Evolutionary conservation across 345 rosid species (phyloP).

Genomic region (Iberis pinnata): DNA sequence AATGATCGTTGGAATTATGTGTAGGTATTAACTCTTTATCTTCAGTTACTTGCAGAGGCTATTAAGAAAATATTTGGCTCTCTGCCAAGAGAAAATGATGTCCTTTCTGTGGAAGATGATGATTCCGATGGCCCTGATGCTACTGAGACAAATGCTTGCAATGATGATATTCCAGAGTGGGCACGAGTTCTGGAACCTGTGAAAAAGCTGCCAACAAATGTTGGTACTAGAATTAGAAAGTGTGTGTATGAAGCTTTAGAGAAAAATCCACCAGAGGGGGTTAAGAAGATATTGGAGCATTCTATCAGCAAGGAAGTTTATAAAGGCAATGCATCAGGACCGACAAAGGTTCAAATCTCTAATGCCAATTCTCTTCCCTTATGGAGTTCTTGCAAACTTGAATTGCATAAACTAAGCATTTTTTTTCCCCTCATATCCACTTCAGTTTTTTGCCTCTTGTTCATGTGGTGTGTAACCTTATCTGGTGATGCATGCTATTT

Average conservation of each 20-base stretch:
- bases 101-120: slow-evolving; percentile 62
- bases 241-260: slow-evolving; percentile 79
- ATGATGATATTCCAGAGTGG: slow-evolving; percentile 76
- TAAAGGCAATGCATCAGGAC: slow-evolving; percentile 99
- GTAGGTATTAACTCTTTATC: slow-evolving; percentile 29
- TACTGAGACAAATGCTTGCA: slow-evolving; percentile 44
- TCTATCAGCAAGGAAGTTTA: slow-evolving; percentile 94
- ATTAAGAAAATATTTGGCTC: slow-evolving; percentile 61
- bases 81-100: slow-evolving; percentile 45
- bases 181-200: slow-evolving; percentile 76
- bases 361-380: slow-evolving; percentile 23
- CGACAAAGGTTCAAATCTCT: slow-evolving; percentile 66
- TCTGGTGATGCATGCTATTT: slow-evolving; percentile 13
- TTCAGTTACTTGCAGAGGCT: slow-evolving; percentile 98
- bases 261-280: slow-evolving; percentile 93
- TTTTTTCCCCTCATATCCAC: not conserved
- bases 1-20: not conserved
- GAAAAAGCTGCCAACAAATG: slow-evolving; percentile 93
- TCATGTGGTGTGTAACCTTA: slow-evolving; percentile 1
- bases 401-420: slow-evolving; percentile 14
- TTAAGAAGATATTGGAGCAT: slow-evolving; percentile 67
- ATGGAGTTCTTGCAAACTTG: slow-evolving; percentile 11
- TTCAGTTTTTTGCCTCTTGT: slow-evolving; percentile 13
- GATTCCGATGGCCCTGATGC: slow-evolving; percentile 43
- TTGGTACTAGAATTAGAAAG: slow-evolving; percentile 92